Evolutionary conservation across 129 eudicot species (phyloP).

Genomic region (Lactuca saligna): DNA sequence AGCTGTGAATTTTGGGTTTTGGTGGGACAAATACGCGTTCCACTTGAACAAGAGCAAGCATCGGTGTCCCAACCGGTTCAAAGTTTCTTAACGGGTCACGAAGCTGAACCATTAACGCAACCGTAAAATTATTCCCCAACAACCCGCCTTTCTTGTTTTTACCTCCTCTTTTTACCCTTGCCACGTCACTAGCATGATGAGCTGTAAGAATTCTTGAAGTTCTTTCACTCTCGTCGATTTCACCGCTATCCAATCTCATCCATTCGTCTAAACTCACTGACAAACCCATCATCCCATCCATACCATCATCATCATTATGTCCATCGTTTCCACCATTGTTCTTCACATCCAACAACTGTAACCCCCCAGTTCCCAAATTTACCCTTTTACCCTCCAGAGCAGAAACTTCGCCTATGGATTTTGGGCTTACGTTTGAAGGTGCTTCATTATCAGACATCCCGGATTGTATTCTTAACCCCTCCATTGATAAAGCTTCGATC

Average conservation of each 20-base stretch:
- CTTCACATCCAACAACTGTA: slow-evolving; percentile 70
- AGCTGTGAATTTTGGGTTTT: slow-evolving; percentile 60
- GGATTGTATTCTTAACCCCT: slow-evolving; percentile 92
- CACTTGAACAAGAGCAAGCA: slow-evolving; percentile 94
- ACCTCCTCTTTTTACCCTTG: slow-evolving; percentile 58
- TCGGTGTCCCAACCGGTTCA: slow-evolving; percentile 93
- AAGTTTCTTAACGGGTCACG: slow-evolving; percentile 86
- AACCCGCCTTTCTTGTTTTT: slow-evolving; percentile 63
- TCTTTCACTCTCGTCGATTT: slow-evolving; percentile 73
- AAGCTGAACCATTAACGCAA: slow-evolving; percentile 89
- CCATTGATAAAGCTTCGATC: slow-evolving; percentile 82
- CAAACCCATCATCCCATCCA: slow-evolving; percentile 78
- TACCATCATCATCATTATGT: slow-evolving; percentile 30
- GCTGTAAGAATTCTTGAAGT: slow-evolving; percentile 89
- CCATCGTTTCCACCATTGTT: slow-evolving; percentile 28
- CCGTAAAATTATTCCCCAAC: slow-evolving; percentile 88
- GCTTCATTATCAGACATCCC: slow-evolving; percentile 81
- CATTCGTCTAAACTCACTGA: slow-evolving; percentile 89
- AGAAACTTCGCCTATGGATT: slow-evolving; percentile 57
- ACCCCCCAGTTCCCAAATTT: slow-evolving; percentile 64
- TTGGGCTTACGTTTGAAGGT: slow-evolving; percentile 61
- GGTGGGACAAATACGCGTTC: slow-evolving; percentile 86
- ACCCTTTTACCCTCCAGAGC: slow-evolving; percentile 61
- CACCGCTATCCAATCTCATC: slow-evolving; percentile 95
- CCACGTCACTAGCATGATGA: slow-evolving; percentile 75